Evolutionary conservation across 257 asterid species (phyloP).

Genomic region (Agastache rugosa): DNA sequence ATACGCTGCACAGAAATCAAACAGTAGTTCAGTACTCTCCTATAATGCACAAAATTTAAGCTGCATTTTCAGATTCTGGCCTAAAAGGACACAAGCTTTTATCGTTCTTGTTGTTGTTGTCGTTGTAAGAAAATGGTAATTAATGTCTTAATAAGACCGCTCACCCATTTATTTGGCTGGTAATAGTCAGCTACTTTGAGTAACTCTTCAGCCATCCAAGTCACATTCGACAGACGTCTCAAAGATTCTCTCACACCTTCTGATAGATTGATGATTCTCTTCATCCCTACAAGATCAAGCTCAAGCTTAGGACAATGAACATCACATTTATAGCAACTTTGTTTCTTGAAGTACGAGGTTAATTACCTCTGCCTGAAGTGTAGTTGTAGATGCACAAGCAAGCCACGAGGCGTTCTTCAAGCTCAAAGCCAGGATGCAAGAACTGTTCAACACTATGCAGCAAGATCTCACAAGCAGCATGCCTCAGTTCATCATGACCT

Average conservation of each 20-base stretch:
- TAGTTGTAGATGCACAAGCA: conserved; percentile 86
- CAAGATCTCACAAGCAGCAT: conserved; percentile 75
- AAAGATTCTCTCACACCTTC: conserved; percentile 88
- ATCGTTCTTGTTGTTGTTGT: background rate
- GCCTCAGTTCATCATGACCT: conserved; percentile 67
- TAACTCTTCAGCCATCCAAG: conserved; percentile 97
- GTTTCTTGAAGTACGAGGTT: background rate
- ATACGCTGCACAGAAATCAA: conserved; percentile 61
- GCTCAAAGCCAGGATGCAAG: conserved; percentile 89
- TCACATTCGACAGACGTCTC: conserved; percentile 80
- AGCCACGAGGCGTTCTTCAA: conserved; percentile 88
- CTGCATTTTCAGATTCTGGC: background rate
- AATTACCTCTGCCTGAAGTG: conserved; percentile 80
- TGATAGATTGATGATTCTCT: conserved; percentile 71
- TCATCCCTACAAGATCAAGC: conserved; percentile 67
- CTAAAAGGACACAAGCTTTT: background rate
- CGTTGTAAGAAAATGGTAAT: too few relatives aligned
- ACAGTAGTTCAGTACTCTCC: background rate
- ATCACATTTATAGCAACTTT: background rate
- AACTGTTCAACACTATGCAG: conserved; percentile 66
- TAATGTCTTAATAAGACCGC: conserved; percentile 24
- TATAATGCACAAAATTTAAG: background rate
- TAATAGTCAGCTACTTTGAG: conserved; percentile 91
- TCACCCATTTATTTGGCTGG: conserved; percentile 97
- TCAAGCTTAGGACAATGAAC: background rate